Base-by-base conservation (phyloP, 768 basidiomycete species). In the Daedaleopsis sinensis region DNA sequence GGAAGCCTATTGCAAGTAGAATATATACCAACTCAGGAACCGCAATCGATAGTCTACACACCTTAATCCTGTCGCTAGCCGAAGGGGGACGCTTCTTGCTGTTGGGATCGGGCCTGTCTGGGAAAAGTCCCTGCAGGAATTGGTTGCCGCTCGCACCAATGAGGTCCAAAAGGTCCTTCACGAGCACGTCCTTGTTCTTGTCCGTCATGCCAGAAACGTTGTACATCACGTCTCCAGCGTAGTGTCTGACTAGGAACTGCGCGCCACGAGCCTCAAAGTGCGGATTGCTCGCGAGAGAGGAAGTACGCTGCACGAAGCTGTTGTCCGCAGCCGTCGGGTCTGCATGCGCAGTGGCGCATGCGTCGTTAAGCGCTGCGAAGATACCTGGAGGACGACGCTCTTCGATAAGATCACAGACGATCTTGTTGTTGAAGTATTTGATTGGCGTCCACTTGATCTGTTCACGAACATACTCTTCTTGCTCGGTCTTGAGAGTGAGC, bases 401-500 rank as follows among this genome's bases (percentile, higher is more conserved):
- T 75, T 99, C 97, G 66, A 99, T 98, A 32, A 99, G 84, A 71
- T 96, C 95, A 74, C 97, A 99, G 24, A 99, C 97, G 62, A 99
- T 86, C 80, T 95, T 94, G 82, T 96, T 96, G 73, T 96, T 94
- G 84, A 96, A 96, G 74, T 96, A 99, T 68, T 98, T 95, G 83
- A 99, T 99, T 0, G 96, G 96, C 0, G 91, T 96, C 97, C 97
- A 99, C 75, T 98, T 93, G 79, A 99, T 99, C 75, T 96, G 90
- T 76, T 99, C 97, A 58, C 93, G 85, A 32, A 98, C 94, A 70
- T 99, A 99, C 77, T 99, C 97, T 73, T 99, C 97, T 74, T 99
- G 97, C 72, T 99, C 97, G 18, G 96, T 95, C 81, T 99, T 99
- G 71, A 99, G 81, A 0, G 97, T 99, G 52, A 99, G 82, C 74